phyloP scores from a whole-genome alignment of 768 basidiomycete species.

The Hypholoma sublateritium region DNA sequence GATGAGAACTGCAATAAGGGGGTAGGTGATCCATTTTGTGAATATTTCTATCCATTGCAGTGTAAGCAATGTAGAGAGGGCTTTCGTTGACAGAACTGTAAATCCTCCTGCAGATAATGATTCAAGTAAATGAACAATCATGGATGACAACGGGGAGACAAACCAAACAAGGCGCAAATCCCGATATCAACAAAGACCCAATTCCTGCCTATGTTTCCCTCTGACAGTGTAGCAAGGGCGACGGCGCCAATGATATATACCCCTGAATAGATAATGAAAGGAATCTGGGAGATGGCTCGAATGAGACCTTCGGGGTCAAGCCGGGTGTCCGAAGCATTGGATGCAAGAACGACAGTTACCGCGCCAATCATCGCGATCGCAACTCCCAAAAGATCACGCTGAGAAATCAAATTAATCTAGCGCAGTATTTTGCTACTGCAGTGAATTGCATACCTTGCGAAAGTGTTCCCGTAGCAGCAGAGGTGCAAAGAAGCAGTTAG shows the following conservation, averaged over 20 bases:
- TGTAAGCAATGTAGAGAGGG: conserved; percentile 82
- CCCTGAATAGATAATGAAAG: conserved; percentile 76
- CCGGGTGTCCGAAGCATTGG: conserved; percentile 68
- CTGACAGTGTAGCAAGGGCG: conserved; percentile 66
- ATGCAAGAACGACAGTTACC: conserved; percentile 85
- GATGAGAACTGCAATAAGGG: conserved; percentile 69
- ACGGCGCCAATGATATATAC: conserved; percentile 58
- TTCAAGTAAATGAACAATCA: background rate
- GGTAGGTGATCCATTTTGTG: conserved; percentile 80
- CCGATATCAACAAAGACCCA: conserved; percentile 87
- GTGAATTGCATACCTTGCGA: conserved; percentile 52
- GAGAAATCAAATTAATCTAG: conserved; percentile 14
- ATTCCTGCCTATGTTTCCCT: conserved; percentile 56
- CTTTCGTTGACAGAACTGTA: conserved; percentile 93
- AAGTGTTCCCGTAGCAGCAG: conserved; percentile 82
- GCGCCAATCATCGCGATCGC: conserved; percentile 84
- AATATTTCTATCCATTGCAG: conserved; percentile 77
- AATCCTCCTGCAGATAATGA: conserved; percentile 65
- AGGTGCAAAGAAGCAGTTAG: conserved; percentile 94
- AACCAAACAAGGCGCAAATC: conserved; percentile 83
- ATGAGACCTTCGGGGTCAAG: conserved; percentile 70
- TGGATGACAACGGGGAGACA: conserved; percentile 9
- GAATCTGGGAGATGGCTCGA: conserved; percentile 62
- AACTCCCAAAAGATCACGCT: conserved; percentile 82
- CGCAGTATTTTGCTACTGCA: background rate